phyloP scores from a whole-genome alignment of 169 alveolate genomes.

The Plasmodium gonderi region DNA sequence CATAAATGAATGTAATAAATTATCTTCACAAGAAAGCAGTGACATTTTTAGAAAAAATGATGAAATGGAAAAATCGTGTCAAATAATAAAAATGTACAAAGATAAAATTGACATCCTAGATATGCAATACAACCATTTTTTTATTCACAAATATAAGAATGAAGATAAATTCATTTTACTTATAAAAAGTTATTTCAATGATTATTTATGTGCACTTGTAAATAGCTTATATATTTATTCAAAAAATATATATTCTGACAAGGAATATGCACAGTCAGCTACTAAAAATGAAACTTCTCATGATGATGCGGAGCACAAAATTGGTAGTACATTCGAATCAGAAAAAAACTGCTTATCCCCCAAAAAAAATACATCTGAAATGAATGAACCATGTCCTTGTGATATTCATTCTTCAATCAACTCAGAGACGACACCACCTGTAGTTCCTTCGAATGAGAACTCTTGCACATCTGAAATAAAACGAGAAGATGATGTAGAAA shows the following conservation, averaged over 20 bases:
- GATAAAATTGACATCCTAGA: constrained; percentile 58
- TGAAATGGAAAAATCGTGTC: constrained; percentile 17
- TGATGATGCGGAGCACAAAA: not conserved
- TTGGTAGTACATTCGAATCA: not conserved
- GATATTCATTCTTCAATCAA: not conserved
- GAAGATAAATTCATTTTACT: constrained; percentile 60
- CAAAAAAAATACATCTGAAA: not conserved
- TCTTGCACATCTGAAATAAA: too few relatives aligned
- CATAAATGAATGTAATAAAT: not conserved
- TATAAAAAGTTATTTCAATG: constrained; percentile 68
- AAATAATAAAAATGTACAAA: constrained; percentile 60
- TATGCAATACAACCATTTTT: constrained; percentile 66
- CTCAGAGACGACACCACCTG: not conserved
- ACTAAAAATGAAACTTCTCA: not conserved
- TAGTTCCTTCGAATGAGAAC: not conserved
- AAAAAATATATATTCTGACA: constrained; percentile 12
- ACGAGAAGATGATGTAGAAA: not conserved
- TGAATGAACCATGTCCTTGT: too few relatives aligned
- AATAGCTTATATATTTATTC: constrained; percentile 66
- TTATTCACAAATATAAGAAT: constrained; percentile 51
- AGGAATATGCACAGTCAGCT: not conserved
- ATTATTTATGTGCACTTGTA: constrained; percentile 70
- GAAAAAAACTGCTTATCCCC: not conserved
- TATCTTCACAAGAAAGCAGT: not conserved
- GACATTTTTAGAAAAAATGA: not conserved